phyloP scores from a whole-genome alignment of 2,329 filamentous ascomycete species.

The Aspergillus sp. region DNA sequence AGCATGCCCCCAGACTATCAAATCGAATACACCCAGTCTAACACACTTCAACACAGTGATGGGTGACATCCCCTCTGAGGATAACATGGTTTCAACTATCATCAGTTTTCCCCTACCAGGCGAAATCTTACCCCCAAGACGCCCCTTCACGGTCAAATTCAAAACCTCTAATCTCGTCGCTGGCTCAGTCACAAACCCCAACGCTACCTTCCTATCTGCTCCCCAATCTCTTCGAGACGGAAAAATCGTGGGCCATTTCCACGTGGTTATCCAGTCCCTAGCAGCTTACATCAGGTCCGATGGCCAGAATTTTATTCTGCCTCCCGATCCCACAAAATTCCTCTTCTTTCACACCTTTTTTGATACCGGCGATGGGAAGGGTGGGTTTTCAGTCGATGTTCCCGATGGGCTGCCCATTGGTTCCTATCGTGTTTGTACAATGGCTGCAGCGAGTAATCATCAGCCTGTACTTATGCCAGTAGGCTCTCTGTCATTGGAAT shows the following conservation, averaged over 20 bases:
- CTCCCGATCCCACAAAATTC: neutral
- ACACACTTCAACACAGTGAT: constrained; percentile 2
- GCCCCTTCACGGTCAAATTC: constrained; percentile 1
- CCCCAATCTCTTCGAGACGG: constrained; percentile 3
- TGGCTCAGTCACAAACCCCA: constrained; percentile 5
- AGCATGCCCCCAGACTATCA: too few species aligned
- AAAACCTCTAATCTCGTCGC: neutral
- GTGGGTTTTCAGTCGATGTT: neutral
- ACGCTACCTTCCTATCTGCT: constrained; percentile 3
- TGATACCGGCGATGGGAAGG: neutral
- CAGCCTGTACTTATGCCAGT: constrained; percentile 12
- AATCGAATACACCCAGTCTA: neutral
- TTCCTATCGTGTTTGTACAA: constrained; percentile 8
- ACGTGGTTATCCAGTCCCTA: constrained; percentile 2
- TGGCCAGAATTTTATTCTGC: neutral
- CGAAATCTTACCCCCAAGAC: neutral
- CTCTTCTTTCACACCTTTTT: constrained; percentile 5
- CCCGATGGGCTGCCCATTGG: neutral
- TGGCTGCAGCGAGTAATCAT: constrained; percentile 7
- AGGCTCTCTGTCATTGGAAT: neutral
- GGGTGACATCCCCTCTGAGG: constrained; percentile 4
- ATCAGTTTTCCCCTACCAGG: neutral
- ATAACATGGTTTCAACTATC: constrained; percentile 9
- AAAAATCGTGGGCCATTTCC: constrained; percentile 7
- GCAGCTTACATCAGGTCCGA: neutral